These are phyloP conservation scores for Friedmanniomyces endolithicus DNA, from an alignment of 495 filamentous ascomycete species.

Conservation along the genomic window DNA sequence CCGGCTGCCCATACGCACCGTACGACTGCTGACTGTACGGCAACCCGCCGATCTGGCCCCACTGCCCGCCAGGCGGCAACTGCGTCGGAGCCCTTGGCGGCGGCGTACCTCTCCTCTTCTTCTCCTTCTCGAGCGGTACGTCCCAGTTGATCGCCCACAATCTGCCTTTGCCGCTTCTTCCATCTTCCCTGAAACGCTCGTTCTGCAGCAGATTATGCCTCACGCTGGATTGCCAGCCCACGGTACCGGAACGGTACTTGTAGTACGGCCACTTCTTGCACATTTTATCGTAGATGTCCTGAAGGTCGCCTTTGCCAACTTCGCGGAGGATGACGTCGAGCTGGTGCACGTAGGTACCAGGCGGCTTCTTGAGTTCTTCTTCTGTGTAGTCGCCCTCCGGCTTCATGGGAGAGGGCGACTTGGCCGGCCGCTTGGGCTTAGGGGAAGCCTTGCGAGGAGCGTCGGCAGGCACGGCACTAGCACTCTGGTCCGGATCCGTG, in stretches of 20 bases:
- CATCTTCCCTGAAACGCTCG: conserved; percentile 73
- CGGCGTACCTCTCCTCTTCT: conserved; percentile 23
- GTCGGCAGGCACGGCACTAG: conserved; percentile 39
- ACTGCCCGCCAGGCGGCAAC: neutral
- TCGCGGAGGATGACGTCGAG: conserved; percentile 80
- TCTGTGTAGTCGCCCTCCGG: conserved; percentile 64
- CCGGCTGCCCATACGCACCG: neutral
- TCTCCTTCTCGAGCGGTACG: conserved; percentile 29
- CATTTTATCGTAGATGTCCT: conserved; percentile 87
- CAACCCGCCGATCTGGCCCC: neutral
- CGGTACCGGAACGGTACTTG: conserved; percentile 64
- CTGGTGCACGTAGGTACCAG: conserved; percentile 74
- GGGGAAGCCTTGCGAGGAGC: neutral
- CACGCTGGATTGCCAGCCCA: conserved; percentile 94
- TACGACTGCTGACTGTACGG: neutral
- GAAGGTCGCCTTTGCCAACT: conserved; percentile 60
- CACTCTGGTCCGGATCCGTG: conserved; percentile 31
- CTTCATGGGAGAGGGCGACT: conserved; percentile 60
- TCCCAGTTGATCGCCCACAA: conserved; percentile 28
- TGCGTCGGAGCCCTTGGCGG: conserved; percentile 19
- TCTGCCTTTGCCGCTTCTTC: conserved; percentile 36
- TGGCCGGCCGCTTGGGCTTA: conserved; percentile 41
- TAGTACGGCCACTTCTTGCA: conserved; percentile 83
- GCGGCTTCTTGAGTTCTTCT: conserved; percentile 76
- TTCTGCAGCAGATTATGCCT: conserved; percentile 90